Base-by-base conservation (phyloP, 1,284 basidiomycete genomes). In the Ganoderma lingzhi region DNA sequence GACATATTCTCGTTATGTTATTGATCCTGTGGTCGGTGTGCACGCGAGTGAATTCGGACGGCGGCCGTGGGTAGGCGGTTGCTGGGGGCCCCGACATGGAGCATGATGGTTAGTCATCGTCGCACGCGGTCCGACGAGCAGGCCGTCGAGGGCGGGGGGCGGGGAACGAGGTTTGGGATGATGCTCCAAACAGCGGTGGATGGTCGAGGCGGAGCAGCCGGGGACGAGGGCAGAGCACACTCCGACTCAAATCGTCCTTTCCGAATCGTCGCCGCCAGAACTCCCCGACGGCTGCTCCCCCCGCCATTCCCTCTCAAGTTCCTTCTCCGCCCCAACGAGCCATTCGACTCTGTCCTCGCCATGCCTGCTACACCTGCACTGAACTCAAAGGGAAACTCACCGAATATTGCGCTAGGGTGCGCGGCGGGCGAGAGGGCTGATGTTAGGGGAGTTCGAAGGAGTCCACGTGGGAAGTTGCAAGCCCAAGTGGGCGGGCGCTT, bases 221-320 rank as follows among this genome's bases (percentile, higher is more conserved):
- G 74, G 69, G 68, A 70, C 69, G 67, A 71, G 71, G 64, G 66
- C 53, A 62, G 70, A 70, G 71, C 67, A 74, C 77, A 81, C 81
- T 81, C 78, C 81, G 79, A 78, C 79, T 79, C 75, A 80, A 79
- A 78, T 79, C 73, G 73, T 72, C 74, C 76, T 76, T 78, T 79
- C 80, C 80, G 80, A 79, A 76, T 75, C 78, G 80, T 81, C 81
- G 80, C 80, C 80, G 81, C 80, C 79, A 80, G 80, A 80, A 75
- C 76, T 74, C 64, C 71, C 72, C 75, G 73, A 72, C 77, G 67
- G 61, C 66, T 69, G 67, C 62, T 56, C 61, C 39, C 45, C 53
- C 62, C 62, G 64, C 63, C 66, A 64, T 62, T 66, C 44, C 41
- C 63, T 68, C 69, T 64, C 71, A 64, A 56, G 63, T 71, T 61